phyloP scores from a whole-genome alignment of 495 filamentous ascomycete genomes.

The Aspergillus steynii region DNA sequence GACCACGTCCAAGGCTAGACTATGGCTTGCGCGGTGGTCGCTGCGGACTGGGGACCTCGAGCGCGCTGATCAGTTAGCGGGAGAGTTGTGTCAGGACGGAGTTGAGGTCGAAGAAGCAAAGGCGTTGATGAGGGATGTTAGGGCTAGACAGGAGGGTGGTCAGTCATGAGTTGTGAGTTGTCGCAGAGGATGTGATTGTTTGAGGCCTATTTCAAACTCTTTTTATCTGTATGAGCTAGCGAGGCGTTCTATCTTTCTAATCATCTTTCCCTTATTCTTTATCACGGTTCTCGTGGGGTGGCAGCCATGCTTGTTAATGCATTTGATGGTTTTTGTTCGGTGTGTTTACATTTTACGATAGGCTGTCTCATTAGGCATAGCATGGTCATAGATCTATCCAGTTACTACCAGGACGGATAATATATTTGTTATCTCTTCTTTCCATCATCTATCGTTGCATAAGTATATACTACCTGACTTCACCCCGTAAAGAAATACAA shows the following conservation, averaged over 20 bases:
- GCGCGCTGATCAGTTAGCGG: constrained; percentile 77
- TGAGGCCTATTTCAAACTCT: constrained; percentile 4
- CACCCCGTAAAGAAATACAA: too few species aligned
- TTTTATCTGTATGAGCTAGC: constrained; percentile 13
- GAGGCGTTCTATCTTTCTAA: constrained; percentile 14
- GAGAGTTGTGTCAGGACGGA: constrained; percentile 92
- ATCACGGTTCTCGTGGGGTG: not conserved
- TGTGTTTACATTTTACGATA: too few species aligned
- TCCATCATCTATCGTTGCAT: too few species aligned
- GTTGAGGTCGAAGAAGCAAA: constrained; percentile 98
- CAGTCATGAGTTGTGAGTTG: constrained; percentile 10
- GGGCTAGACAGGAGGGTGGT: constrained; percentile 69
- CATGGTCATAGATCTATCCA: too few species aligned
- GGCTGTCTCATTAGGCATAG: too few species aligned
- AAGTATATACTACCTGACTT: too few species aligned
- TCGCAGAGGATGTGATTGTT: too few species aligned
- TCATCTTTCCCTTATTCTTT: too few species aligned
- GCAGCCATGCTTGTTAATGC: too few species aligned
- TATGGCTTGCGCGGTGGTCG: constrained; percentile 89
- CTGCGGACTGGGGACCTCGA: constrained; percentile 71
- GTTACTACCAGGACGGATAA: too few species aligned
- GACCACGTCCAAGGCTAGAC: constrained; percentile 84
- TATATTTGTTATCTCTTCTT: too few species aligned
- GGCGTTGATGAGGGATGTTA: constrained; percentile 84
- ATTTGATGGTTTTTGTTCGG: too few species aligned